Evolutionary conservation across 2,329 filamentous ascomycete species (phyloP), one percentile per base, ranked within the genome.

Genomic region (Sclerotinia nivalis): DNA sequence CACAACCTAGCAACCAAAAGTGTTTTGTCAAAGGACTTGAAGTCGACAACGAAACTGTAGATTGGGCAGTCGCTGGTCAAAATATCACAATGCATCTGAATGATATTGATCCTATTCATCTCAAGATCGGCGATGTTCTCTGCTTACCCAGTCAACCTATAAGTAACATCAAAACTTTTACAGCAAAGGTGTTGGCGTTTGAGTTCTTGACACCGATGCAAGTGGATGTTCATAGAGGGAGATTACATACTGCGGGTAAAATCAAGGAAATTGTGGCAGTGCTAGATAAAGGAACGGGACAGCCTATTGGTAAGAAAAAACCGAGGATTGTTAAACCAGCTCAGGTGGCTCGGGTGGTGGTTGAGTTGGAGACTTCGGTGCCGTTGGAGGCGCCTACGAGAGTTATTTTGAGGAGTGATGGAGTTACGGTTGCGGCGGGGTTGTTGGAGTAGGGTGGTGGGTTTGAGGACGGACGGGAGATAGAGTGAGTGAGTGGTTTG

Each of bases 1-100:
- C 93, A 2, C 91, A 96, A 79, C 96, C 96, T 0, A 92, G 91
- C 68, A 89, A 89, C 34, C 91, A 97, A 78, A 90, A 87, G 50
- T 94, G 93, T 1, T 89, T 88, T 65, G 86, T 98, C 79, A 97
- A 95, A 78, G 90, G 88, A 4, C 84, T 99, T 61, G 90, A 96
- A 78, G 86, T 93, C 13, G 91, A 95, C 77, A 86, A 88, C 31
- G 87, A 91, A 65, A 82, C 87, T 0, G 87, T 86, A 18, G 93
- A 97, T 71, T 99, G 93, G 93, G 93, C 92, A 0, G 93, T 97
- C 20, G 94, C 95, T 0, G 95, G 95, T 1, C 93, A 98, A 77
- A 97, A 96, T 71, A 88, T 92, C 22, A 90, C 89, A 0, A 82
- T 99, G n/a, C 91, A 96, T 74, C 85, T 99, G 62, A 85, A 88